These are phyloP conservation scores for Umbellularia californica DNA, from an alignment of 164 flowering plant genomes.

Conservation along the genomic window DNA sequence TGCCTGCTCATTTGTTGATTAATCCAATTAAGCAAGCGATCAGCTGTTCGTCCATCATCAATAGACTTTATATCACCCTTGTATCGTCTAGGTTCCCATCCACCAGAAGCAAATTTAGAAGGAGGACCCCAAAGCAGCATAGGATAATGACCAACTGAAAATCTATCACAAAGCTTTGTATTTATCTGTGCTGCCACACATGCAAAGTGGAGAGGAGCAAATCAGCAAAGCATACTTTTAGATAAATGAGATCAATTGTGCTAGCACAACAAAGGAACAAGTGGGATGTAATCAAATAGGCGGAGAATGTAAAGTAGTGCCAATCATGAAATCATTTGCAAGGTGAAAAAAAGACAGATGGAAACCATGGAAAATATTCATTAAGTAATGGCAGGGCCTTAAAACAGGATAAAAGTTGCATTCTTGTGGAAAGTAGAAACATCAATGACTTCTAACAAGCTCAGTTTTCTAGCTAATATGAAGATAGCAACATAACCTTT, in stretches of 20 bases:
- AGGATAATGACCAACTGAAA: constrained; percentile 78
- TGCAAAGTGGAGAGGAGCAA: constrained; percentile 23
- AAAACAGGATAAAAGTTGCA: neutral
- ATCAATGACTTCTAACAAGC: neutral
- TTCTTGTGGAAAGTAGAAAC: neutral
- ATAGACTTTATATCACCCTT: constrained; percentile 53
- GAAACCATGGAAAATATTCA: neutral
- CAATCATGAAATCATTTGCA: neutral
- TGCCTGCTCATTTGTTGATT: constrained; percentile 81
- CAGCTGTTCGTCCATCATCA: constrained; percentile 81
- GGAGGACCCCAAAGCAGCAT: constrained; percentile 94
- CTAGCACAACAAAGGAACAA: neutral
- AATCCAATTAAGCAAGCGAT: constrained; percentile 80
- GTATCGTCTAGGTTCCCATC: constrained; percentile 50
- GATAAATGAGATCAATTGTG: neutral
- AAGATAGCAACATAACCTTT: too few relatives aligned
- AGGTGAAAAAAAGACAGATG: neutral
- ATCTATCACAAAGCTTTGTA: constrained; percentile 79
- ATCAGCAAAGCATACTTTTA: constrained; percentile 24
- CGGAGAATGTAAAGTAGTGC: neutral
- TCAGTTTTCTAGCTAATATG: neutral
- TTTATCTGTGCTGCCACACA: constrained; percentile 92
- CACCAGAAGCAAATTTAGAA: constrained; percentile 54
- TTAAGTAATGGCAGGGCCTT: neutral
- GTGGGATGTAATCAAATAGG: neutral